Base-by-base conservation (phyloP, 805 yeast genomes). In the Helenozyma baotianmanensis region DNA sequence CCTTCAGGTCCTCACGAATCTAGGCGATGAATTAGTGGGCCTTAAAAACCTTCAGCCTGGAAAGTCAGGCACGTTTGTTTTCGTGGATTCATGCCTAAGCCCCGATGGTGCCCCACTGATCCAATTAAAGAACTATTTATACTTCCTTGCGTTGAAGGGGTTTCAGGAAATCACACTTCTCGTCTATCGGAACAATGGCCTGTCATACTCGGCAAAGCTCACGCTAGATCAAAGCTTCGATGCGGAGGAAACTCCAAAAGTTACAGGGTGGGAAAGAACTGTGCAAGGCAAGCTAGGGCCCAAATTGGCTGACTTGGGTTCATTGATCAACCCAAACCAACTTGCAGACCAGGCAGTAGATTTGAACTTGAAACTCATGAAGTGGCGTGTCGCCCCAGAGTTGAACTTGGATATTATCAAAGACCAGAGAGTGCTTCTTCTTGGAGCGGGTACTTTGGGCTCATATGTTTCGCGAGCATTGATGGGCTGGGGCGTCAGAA, bases 401-500 rank as follows among this genome's bases (percentile, higher is more conserved):
- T 53, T 92, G 3, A 74, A 92, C 50, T 64, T 92, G 29, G 89
- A 84, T 5, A 51, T 60, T 2, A 64, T 92, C 14, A 73, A 76
- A 42, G 38, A 58, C 12, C 72, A 81, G 9, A 80, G 72, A 43
- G 82, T 89, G 23, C 58, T 92, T 26, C 62, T 92, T 11, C 68
- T 92, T n/a, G 99, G 99, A 0, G 84, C 97, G 0, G 99, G 99
- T 6, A 92, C 99, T 3, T 67, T 94, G 6, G 99, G 98, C 0
- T 82, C 94, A 38, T 90, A 90, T 50, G 90, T 92, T 5, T 74
- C 94, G 0, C 68, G 99, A 35, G 82, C 84, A 0, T 60, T 92
- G 18, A 54, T 92, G 56, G 97, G 95, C 1, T 92, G 98, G 98
- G 98, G 98, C 3, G 89, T 89, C 1, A 64, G 86, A 28, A 67